Base-by-base conservation (phyloP, 2,329 filamentous ascomycete species). In the Trichoderma sp. region DNA sequence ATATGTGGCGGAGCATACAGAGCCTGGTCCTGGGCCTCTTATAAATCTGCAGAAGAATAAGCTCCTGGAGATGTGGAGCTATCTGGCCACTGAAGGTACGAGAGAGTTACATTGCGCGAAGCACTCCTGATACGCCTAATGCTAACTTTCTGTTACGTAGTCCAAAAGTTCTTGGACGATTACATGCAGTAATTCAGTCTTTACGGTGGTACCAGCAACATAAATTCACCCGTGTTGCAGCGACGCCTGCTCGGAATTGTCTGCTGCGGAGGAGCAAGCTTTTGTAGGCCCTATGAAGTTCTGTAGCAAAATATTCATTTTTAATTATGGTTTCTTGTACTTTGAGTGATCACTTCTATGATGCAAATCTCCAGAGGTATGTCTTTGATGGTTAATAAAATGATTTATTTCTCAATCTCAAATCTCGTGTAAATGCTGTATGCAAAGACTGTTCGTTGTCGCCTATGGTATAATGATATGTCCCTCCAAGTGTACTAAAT, bases 11-110 rank as follows among this genome's bases (percentile, higher is more conserved):
- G 32, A 56, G 10, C 9, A 56, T 9, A 56, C 32, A 15, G 7
- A 56, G 12, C 53, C 53, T 35, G 53, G n/a, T 3, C n/a, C 29
- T 13, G 32, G 32, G 5, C 53, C n/a, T 34, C 15, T 34, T 4
- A 1, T 56, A 6, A 8, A 25, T 13, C 29, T 25, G 5, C 29
- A 56, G 6, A 56, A 56, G 19, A 35, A 34, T 9, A 19, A 19
- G 19, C 32, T 56, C 10, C 7, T 56, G 19, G 53, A 56, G 53
- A 56, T 56, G 53, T 56, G 53, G 53, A 56, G 27, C 9, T n/a
- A 56, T 35, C 22, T 56, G 10, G 53, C 10, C 5, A 35, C 7
- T 37, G 53, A 56, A 37, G 53, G 53, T 56, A 56, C 5, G 52
- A 32, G 5, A 15, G 22, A 4, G 1, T 29, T n/a, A 19, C 4